Conservation (phyloP, 208 protist genomes). For the Leishmania mexicana region DNA sequence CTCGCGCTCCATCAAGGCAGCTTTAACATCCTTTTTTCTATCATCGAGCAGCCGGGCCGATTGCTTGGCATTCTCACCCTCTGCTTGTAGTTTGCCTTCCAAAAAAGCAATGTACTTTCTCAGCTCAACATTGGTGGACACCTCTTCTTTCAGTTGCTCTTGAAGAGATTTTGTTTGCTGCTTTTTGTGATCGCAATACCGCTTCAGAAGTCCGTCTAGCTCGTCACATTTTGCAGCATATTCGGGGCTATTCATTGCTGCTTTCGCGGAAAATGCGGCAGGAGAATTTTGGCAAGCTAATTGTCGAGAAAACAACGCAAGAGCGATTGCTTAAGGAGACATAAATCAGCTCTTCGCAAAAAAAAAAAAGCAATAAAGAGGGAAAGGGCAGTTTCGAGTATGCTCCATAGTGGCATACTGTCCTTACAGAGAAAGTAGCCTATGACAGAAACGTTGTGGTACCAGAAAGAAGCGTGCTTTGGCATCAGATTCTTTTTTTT, state of each 20-base stretch:
- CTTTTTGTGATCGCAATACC: slow-evolving; percentile 17
- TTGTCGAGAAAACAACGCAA: background rate
- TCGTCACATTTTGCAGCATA: slow-evolving; percentile 14
- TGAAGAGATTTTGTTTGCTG: slow-evolving; percentile 9
- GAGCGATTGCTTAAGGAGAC: background rate
- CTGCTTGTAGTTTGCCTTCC: slow-evolving; percentile 8
- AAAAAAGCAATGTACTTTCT: slow-evolving; percentile 25
- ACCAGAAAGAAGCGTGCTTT: background rate
- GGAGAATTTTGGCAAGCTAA: background rate
- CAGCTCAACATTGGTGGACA: slow-evolving; percentile 18
- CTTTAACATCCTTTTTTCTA: background rate
- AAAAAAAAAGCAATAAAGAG: slow-evolving; percentile 19
- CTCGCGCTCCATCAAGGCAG: background rate
- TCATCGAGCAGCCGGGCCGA: slow-evolving; percentile 1
- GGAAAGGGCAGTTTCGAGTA: background rate
- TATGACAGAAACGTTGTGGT: background rate
- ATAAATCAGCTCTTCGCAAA: background rate
- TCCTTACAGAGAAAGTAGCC: background rate
- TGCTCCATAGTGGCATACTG: background rate
- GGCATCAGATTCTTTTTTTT: background rate
- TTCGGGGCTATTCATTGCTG: background rate
- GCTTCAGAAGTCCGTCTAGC: slow-evolving; percentile 24
- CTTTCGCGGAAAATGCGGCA: background rate
- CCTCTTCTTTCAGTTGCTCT: slow-evolving; percentile 16
- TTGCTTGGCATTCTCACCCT: background rate